Percentiles rank a stretch among this genome's conserved stretches.
These are phyloP conservation scores for Phytopythium mirpurense DNA, from an alignment of 352 stramenopile species.

Conservation along the genomic window DNA sequence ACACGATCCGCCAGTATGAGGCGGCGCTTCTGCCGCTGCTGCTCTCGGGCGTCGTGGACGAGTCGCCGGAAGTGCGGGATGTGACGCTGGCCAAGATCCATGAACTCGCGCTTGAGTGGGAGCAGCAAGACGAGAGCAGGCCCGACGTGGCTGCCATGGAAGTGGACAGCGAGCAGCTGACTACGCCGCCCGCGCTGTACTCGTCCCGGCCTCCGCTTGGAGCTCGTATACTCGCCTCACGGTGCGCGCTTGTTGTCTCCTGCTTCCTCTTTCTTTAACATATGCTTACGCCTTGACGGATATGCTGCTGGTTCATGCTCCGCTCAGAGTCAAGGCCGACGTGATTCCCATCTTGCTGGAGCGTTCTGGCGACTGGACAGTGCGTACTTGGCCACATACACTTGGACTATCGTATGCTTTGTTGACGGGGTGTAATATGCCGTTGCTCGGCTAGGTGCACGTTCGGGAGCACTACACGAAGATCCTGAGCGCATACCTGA, in stretches of 20 bases:
- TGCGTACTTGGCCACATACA: conserved; percentile 4
- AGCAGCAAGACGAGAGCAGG: conserved; percentile 18
- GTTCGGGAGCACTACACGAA: conserved; percentile 67
- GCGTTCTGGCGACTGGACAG: conserved; percentile 75
- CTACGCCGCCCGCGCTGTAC: conserved; percentile 41
- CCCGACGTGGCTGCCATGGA: conserved; percentile 32
- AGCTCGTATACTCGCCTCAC: conserved; percentile 36
- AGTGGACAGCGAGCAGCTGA: conserved; percentile 18
- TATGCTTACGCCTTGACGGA: too few species aligned
- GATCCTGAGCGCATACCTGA: conserved; percentile 59
- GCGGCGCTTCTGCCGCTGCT: conserved; percentile 59
- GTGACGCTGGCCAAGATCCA: conserved; percentile 35
- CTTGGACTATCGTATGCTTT: neutral
- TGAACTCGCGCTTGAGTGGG: conserved; percentile 44
- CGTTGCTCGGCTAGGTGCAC: conserved; percentile 29
- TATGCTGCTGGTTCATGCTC: too few species aligned
- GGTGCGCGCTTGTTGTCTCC: too few species aligned
- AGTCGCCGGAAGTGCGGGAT: conserved; percentile 56
- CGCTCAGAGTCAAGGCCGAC: conserved; percentile 30
- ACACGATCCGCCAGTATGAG: conserved; percentile 58
- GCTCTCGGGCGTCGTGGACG: conserved; percentile 59
- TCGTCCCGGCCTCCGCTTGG: conserved; percentile 34
- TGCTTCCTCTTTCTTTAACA: too few species aligned
- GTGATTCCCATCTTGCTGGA: conserved; percentile 57
- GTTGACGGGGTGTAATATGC: neutral